Evolutionary conservation across 2,329 filamentous ascomycete genomes (phyloP).

Genomic region (Penicillium hesseltinei): DNA sequence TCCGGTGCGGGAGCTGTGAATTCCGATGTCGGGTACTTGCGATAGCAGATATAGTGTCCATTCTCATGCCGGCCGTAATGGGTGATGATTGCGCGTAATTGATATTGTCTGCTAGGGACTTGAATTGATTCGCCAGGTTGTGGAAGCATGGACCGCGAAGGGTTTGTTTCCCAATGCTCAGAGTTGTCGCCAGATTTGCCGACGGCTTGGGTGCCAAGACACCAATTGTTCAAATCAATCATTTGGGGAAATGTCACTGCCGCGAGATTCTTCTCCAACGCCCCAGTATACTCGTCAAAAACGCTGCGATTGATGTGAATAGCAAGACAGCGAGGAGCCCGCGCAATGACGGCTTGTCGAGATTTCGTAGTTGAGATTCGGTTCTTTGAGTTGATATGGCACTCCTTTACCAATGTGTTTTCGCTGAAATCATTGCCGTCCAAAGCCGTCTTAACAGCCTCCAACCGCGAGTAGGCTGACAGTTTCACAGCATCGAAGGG

Average conservation of each 20-base stretch:
- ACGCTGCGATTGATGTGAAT: conserved; percentile 90
- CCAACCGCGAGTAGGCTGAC: conserved; percentile 55
- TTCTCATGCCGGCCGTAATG: conserved; percentile 92
- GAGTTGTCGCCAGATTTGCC: conserved; percentile 38
- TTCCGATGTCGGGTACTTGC: conserved; percentile 58
- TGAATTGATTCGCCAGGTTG: conserved; percentile 57
- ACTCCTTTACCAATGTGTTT: conserved; percentile 61
- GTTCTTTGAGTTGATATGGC: conserved; percentile 64
- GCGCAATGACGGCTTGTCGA: conserved; percentile 80
- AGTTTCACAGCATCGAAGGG: conserved; percentile 39
- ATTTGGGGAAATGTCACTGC: conserved; percentile 71
- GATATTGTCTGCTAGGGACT: conserved; percentile 56
- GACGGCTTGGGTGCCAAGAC: conserved; percentile 59
- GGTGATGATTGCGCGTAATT: conserved; percentile 78
- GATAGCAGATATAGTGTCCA: conserved; percentile 91
- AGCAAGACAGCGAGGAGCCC: conserved; percentile 75
- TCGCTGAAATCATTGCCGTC: conserved; percentile 79
- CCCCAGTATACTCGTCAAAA: conserved; percentile 79
- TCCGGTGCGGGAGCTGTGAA: conserved; percentile 37
- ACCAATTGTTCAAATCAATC: conserved; percentile 82
- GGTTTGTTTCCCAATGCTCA: conserved; percentile 70
- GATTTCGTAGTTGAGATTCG: conserved; percentile 80
- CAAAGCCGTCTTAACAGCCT: conserved; percentile 67
- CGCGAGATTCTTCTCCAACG: conserved; percentile 79
- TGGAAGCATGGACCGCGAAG: conserved; percentile 70